Evolutionary conservation across 2,329 filamentous ascomycete genomes (phyloP).

Genomic region (Apiospora pterosperma): DNA sequence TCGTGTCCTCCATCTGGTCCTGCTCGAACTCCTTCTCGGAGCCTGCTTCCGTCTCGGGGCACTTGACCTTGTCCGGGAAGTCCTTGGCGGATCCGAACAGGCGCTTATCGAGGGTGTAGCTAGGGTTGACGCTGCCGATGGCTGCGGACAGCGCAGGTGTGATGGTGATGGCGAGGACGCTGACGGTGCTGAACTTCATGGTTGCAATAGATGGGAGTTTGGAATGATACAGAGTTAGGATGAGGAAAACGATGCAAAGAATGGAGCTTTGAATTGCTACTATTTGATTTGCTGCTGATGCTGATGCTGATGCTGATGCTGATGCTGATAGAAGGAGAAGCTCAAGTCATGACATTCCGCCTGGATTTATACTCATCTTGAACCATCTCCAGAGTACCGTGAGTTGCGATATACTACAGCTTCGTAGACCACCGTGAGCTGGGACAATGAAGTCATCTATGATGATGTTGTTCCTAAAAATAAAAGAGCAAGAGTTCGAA

Average conservation of each 20-base stretch:
- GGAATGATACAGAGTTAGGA: not conserved
- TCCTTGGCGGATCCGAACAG: not conserved
- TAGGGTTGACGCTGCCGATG: slow-evolving; percentile 1
- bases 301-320: not conserved
- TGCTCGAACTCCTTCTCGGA: not conserved
- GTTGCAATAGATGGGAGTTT: not conserved
- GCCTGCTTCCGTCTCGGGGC: slow-evolving; percentile 4
- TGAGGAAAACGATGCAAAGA: not conserved
- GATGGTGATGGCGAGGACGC: not conserved
- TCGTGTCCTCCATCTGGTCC: slow-evolving; percentile 3
- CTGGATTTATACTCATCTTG: not conserved
- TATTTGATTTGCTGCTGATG: not conserved
- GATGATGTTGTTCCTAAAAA: no score
- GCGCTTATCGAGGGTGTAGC: not conserved
- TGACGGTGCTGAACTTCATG: slow-evolving; percentile 3
- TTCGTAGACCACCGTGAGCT: not conserved
- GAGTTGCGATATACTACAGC: not conserved
- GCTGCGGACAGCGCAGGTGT: slow-evolving; percentile 3
- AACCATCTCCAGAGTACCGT: no score
- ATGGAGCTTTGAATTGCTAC: not conserved
- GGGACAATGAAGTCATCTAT: not conserved
- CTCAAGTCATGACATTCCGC: not conserved
- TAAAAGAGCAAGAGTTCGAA: no score
- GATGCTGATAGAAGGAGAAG: not conserved
- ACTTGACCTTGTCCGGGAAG: slow-evolving; percentile 4